Evolutionary conservation across 345 rosid genomes (phyloP).

Genomic region (Linum usitatissimum): DNA sequence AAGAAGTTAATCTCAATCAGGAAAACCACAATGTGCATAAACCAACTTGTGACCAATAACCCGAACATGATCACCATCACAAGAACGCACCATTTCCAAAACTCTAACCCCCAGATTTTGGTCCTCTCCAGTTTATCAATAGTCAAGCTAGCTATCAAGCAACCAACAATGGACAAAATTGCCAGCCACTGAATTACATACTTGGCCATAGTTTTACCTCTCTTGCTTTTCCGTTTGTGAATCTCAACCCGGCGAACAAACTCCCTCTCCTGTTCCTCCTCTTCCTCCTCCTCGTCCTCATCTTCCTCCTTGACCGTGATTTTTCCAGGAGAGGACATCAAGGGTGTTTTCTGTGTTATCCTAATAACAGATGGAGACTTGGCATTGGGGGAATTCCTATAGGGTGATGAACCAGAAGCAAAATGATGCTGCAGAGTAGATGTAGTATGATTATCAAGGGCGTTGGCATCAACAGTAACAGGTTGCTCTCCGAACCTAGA

Average conservation of each 20-base stretch:
- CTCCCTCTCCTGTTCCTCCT: constrained; percentile 44
- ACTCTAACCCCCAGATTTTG: background rate
- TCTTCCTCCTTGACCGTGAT: background rate
- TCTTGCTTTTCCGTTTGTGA: constrained; percentile 26
- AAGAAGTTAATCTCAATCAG: constrained; percentile 6
- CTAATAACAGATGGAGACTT: background rate
- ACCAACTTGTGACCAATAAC: constrained; percentile 37
- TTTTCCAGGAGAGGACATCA: background rate
- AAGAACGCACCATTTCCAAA: constrained; percentile 61
- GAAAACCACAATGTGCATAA: constrained; percentile 5
- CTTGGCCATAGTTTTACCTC: constrained; percentile 17
- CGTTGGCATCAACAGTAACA: background rate
- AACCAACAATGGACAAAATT: background rate
- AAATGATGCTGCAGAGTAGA: background rate
- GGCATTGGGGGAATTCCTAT: background rate
- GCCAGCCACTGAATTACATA: constrained; percentile 39
- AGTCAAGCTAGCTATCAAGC: constrained; percentile 7
- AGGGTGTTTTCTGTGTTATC: background rate
- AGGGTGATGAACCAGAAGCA: background rate
- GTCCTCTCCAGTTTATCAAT: constrained; percentile 19
- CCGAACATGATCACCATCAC: constrained; percentile 69
- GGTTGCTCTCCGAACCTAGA: constrained; percentile 4
- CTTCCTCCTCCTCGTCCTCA: constrained; percentile 34
- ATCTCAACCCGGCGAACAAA: constrained; percentile 23
- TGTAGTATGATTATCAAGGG: background rate